A percentile compares a stretch with the other conserved stretches of the same genome.
These are phyloP conservation scores for Cytospora paraplurivora DNA, from an alignment of 2,329 filamentous ascomycete species.

Conservation along the genomic window DNA sequence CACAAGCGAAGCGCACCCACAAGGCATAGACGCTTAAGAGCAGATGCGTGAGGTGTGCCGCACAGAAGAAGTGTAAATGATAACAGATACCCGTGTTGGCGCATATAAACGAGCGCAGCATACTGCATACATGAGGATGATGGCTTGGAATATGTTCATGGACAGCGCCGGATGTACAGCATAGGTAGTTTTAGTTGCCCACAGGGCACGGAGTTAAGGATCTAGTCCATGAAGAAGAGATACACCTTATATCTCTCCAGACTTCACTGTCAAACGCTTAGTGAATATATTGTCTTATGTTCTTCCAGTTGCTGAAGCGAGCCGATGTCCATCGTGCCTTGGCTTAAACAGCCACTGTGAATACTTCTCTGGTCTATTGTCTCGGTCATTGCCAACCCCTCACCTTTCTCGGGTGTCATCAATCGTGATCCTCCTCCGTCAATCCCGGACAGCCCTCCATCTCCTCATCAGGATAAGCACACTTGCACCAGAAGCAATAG, in stretches of 20 bases:
- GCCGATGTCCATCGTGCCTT: too few species aligned
- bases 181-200: slow-evolving; percentile 5
- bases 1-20: slow-evolving; percentile 13
- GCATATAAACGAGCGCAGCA: slow-evolving; percentile 3
- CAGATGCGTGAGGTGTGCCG: background rate
- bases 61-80: slow-evolving; percentile 11
- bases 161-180: slow-evolving; percentile 6
- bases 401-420: background rate
- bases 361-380: background rate
- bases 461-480: slow-evolving; percentile 67
- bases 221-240: background rate
- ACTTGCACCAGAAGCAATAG: slow-evolving; percentile 99
- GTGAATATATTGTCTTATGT: background rate
- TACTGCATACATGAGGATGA: slow-evolving; percentile 6
- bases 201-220: background rate
- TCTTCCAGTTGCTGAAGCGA: background rate
- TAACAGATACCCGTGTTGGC: slow-evolving; percentile 18
- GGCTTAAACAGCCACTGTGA: background rate
- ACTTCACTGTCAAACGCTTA: background rate
- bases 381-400: too few species aligned
- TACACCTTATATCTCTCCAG: background rate
- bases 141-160: background rate
- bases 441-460: slow-evolving; percentile 90
- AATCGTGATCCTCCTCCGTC: slow-evolving; percentile 80
- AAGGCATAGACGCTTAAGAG: background rate